These are phyloP conservation scores for Botrytis byssoidea DNA, from an alignment of 2,329 filamentous ascomycete species.

Conservation along the genomic window DNA sequence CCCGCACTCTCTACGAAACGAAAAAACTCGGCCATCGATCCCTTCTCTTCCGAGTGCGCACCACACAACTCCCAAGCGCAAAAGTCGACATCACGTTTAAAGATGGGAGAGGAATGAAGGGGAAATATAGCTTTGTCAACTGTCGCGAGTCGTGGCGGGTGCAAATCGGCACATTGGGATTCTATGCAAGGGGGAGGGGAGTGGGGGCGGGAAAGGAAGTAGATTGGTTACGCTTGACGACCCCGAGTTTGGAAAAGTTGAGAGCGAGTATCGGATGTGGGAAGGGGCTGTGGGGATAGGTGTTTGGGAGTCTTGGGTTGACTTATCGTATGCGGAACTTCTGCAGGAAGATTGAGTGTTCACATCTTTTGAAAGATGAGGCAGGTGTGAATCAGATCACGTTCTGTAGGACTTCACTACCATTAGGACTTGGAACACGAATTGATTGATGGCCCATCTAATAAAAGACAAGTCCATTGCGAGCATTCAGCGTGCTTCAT, in stretches of 20 bases:
- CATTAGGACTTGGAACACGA: no score
- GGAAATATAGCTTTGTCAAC: slow-evolving; percentile 20
- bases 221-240: slow-evolving; percentile 2
- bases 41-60: not conserved
- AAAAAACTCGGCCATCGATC: not conserved
- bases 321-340: no score
- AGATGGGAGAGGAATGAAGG: not conserved
- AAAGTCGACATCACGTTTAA: slow-evolving; percentile 19
- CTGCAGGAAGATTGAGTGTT: no score
- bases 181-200: not conserved
- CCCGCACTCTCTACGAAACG: slow-evolving; percentile 14
- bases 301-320: no score
- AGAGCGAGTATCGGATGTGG: not conserved
- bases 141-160: not conserved
- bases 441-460: no score
- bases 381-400: no score
- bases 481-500: no score
- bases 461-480: no score
- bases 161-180: slow-evolving; percentile 14
- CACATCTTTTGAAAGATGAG: no score
- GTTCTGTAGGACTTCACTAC: no score
- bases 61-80: not conserved
- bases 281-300: not conserved
- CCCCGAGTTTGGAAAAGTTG: slow-evolving; percentile 10
- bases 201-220: not conserved